A percentile compares a stretch with the other conserved stretches of the same genome.
Evolutionary conservation across 768 basidiomycete genomes (phyloP).

Genomic region (Gelatoporia subvermispora): DNA sequence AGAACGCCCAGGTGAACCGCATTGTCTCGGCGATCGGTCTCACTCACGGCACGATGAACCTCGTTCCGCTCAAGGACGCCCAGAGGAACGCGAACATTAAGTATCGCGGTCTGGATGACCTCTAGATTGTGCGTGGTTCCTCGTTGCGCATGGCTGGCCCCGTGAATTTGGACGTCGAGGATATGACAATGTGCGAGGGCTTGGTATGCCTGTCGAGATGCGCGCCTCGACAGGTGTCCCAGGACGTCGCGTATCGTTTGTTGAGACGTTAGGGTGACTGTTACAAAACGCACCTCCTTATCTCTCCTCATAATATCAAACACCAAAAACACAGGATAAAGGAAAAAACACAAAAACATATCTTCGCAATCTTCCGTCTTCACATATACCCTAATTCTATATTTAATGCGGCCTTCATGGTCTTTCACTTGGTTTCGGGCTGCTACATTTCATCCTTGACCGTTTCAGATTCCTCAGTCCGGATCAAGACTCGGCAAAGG

Average conservation of each 20-base stretch:
- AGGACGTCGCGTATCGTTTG: not conserved
- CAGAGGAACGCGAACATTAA: slow-evolving; percentile 7
- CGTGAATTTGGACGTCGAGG: not conserved
- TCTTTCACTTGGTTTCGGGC: too few species aligned
- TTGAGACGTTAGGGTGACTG: not conserved
- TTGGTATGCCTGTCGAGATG: not conserved
- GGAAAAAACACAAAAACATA: not conserved
- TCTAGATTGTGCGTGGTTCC: not conserved
- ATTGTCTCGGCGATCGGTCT: slow-evolving; percentile 9
- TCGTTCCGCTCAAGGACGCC: slow-evolving; percentile 9
- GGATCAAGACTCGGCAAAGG: not conserved
- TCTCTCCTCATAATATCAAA: not conserved
- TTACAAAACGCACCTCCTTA: not conserved
- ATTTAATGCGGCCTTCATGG: too few species aligned
- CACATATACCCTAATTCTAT: not conserved
- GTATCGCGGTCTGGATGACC: slow-evolving; percentile 5
- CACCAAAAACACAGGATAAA: not conserved
- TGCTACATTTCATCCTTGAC: not conserved
- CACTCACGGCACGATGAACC: slow-evolving; percentile 8
- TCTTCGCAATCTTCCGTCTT: not conserved
- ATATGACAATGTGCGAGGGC: not conserved
- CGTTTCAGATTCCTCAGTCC: not conserved
- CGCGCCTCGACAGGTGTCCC: not conserved
- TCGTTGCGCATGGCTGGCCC: not conserved
- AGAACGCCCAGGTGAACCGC: slow-evolving; percentile 4